Evolutionary conservation across 441 rosid species (phyloP), one percentile per base, ranked within the genome.

Genomic region (Euphorbia celastroides): DNA sequence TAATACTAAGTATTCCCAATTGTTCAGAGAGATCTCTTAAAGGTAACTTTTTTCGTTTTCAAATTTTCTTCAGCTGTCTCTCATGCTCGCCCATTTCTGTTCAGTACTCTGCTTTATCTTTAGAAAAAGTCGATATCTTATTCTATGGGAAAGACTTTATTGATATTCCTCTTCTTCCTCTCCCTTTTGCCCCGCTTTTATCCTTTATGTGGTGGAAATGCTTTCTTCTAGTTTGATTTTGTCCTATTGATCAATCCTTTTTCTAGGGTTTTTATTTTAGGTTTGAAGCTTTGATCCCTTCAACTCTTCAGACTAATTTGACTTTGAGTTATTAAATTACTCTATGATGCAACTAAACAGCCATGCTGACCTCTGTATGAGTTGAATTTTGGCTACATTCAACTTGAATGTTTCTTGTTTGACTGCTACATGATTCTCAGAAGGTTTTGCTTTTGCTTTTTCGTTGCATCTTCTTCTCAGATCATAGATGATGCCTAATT

Each of bases 321-420:
- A 69, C 70, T 63, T 34, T 41, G 7, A 13, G 23, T 20, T 36
- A 58, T 58, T 27, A 4, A 17, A 42, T 42, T 42, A 42, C 48
- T 42, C 0, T 10, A 13, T 57, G 60, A 57, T 55, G 31, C 57
- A 27, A 73, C 52, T 74, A 64, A 67, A 56, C 74, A 68, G 61
- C 74, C 64, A 54, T 70, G 56, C 66, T 42, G 66, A 65, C 61
- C 66, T 54, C 20, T 34, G 0, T 41, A 46, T 13, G 32, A 46
- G 36, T 70, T 38, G 57, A 57, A 44, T 69, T 72, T 46, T 68
- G 11, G 58, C 58, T 63, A 19, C 9, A 20, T 17, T 66, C 69
- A 52, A 57, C n/a, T 52, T 63, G 71, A 52, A 57, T 63, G 57
- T 48, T 41, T 64, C 51, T 58, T 77, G 26, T 69, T 72, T 74